Conservation (phyloP, 2,329 filamentous ascomycete species). For the Allantophomopsis lycopodina region DNA sequence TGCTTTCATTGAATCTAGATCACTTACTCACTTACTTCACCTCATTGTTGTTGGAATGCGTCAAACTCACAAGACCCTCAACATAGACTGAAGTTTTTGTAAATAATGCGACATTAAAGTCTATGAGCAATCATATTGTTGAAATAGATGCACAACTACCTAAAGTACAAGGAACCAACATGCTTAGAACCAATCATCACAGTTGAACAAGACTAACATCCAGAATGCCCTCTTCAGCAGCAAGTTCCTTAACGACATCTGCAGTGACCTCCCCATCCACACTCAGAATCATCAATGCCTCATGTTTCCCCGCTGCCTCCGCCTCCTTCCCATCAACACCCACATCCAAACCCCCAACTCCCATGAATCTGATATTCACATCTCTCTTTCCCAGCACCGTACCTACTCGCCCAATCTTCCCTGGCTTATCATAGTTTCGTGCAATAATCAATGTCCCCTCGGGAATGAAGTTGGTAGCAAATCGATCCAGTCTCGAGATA, state of each 20-base stretch:
- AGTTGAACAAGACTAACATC: slow-evolving; percentile 34
- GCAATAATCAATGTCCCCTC: slow-evolving; percentile 65
- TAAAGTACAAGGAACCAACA: too few relatives aligned
- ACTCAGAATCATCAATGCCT: slow-evolving; percentile 73
- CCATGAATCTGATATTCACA: slow-evolving; percentile 74
- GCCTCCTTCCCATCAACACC: slow-evolving; percentile 12
- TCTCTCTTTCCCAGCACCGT: slow-evolving; percentile 53
- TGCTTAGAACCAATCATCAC: too few relatives aligned
- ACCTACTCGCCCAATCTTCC: slow-evolving; percentile 72
- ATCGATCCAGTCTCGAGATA: slow-evolving; percentile 62
- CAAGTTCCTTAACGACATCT: slow-evolving; percentile 35
- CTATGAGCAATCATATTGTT: too few relatives aligned
- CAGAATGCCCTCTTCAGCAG: slow-evolving; percentile 35
- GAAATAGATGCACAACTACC: too few relatives aligned
- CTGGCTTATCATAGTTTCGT: slow-evolving; percentile 69
- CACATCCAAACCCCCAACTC: slow-evolving; percentile 39
- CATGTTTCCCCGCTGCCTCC: slow-evolving; percentile 28
- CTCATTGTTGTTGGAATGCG: too few relatives aligned
- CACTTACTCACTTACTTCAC: too few relatives aligned
- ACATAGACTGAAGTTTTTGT: too few relatives aligned
- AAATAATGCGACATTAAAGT: too few relatives aligned
- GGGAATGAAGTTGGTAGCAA: slow-evolving; percentile 60
- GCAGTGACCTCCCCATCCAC: slow-evolving; percentile 51
- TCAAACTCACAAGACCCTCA: too few relatives aligned
- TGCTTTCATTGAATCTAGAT: too few relatives aligned